A percentile compares a stretch with the other conserved stretches of the same genome.
phyloP scores from a whole-genome alignment of 2,329 filamentous ascomycete species.

The Phoma sp. region DNA sequence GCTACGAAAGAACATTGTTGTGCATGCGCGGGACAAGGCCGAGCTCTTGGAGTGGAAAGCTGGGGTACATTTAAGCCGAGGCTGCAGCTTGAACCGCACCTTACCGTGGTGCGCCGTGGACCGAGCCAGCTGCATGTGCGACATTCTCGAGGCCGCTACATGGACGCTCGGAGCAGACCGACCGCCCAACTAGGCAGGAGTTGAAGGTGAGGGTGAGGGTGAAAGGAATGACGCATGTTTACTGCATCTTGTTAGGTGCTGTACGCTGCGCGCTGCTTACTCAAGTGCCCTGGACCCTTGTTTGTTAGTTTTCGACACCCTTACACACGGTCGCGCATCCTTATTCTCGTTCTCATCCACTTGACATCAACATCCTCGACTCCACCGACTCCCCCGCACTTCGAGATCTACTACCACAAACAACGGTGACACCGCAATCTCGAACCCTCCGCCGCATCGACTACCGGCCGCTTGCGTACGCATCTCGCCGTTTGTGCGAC shows the following conservation, averaged over 20 bases:
- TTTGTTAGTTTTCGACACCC: slow-evolving; percentile 4
- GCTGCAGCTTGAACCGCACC: slow-evolving; percentile 31
- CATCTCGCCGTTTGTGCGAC: slow-evolving; percentile 11
- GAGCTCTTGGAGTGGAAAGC: slow-evolving; percentile 13
- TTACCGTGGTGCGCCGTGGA: slow-evolving; percentile 30
- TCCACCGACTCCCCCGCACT: slow-evolving; percentile 1
- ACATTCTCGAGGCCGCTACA: background rate
- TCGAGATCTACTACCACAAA: background rate
- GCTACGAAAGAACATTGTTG: slow-evolving; percentile 27
- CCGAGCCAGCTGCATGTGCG: slow-evolving; percentile 25
- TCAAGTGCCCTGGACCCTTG: slow-evolving; percentile 7
- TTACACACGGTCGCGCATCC: slow-evolving; percentile 6
- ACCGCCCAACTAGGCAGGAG: slow-evolving; percentile 1
- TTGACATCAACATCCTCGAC: background rate
- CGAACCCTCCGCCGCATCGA: background rate
- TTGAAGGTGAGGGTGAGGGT: background rate
- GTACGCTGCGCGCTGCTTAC: background rate
- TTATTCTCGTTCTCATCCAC: background rate
- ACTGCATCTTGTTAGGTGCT: background rate
- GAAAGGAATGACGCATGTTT: background rate
- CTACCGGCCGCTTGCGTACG: slow-evolving; percentile 7
- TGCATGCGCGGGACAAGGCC: slow-evolving; percentile 17
- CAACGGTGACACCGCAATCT: background rate
- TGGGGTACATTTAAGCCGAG: slow-evolving; percentile 28
- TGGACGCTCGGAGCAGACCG: slow-evolving; percentile 10